A percentile compares a stretch with the other conserved stretches of the same genome.
phyloP scores from a whole-genome alignment of 169 alveolate species.

The Eimeria acervulina region DNA sequence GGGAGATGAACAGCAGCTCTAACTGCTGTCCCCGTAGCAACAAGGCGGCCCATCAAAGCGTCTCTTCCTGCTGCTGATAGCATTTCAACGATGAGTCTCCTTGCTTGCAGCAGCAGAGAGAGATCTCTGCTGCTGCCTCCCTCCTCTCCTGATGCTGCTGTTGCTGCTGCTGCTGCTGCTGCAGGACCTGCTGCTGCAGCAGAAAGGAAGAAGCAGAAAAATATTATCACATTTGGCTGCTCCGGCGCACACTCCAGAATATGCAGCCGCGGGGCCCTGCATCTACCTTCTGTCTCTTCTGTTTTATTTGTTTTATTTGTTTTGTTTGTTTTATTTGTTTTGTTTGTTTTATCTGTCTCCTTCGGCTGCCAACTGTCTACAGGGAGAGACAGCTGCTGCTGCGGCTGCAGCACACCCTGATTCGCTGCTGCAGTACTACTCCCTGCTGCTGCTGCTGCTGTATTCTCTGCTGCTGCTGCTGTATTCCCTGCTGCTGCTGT shows the following conservation, averaged over 20 bases:
- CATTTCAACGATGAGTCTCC: background rate
- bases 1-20: background rate
- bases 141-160: too few relatives aligned
- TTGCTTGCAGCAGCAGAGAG: background rate
- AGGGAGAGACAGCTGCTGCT: background rate
- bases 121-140: background rate
- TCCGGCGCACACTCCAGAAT: background rate
- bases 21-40: too few relatives aligned
- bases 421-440: too few relatives aligned
- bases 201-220: constrained; percentile 2
- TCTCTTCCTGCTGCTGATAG: background rate
- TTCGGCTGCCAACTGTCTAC: background rate
- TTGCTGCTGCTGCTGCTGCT: background rate
- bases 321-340: too few relatives aligned
- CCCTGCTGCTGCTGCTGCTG: too few relatives aligned
- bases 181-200: background rate
- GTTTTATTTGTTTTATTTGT: too few relatives aligned
- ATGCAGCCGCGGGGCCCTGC: background rate
- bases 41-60: background rate
- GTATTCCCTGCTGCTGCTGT: too few relatives aligned
- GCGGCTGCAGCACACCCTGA: too few relatives aligned
- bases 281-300: background rate
- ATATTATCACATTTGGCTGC: background rate
- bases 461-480: too few relatives aligned
- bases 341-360: too few relatives aligned